These are phyloP conservation scores for Dipodascus geniculatus DNA, from an alignment of 805 yeast species.

Conservation along the genomic window DNA sequence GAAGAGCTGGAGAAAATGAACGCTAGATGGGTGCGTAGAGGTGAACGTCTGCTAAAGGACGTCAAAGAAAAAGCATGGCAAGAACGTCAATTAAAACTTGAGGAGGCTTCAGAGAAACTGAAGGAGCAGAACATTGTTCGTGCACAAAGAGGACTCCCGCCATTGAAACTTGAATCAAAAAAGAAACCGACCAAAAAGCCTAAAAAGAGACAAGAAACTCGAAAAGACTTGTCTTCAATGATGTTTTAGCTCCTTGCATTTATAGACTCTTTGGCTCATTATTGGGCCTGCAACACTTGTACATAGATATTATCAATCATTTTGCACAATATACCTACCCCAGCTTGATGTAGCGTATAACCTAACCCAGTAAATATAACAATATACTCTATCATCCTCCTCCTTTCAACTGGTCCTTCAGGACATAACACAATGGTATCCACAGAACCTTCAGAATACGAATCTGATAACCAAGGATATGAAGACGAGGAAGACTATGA, in stretches of 20 bases:
- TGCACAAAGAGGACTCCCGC: not conserved
- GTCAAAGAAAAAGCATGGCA: conserved; percentile 8
- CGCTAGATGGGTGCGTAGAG: conserved; percentile 44
- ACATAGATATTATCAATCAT: not conserved
- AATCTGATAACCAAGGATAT: conserved; percentile 6
- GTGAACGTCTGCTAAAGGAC: conserved; percentile 18
- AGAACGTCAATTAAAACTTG: conserved; percentile 14
- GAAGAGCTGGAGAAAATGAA: conserved; percentile 37
- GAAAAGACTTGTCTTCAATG: not conserved
- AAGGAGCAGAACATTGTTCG: not conserved
- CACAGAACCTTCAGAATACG: not conserved
- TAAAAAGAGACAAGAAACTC: not conserved
- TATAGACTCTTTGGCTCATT: too few species aligned
- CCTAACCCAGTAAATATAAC: not conserved
- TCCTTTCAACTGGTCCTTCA: not conserved
- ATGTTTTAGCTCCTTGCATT: not conserved
- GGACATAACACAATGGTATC: not conserved
- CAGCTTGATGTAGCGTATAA: not conserved
- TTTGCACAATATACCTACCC: too few species aligned
- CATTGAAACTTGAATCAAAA: not conserved
- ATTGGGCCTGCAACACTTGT: not conserved
- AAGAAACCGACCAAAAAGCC: not conserved
- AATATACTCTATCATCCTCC: too few species aligned
- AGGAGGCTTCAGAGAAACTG: conserved; percentile 11
- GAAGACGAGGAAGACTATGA: conserved; percentile 10